Evolutionary conservation across 306 rosid species (phyloP), one percentile per base, ranked within the genome.

Genomic region (Rosa persica): DNA sequence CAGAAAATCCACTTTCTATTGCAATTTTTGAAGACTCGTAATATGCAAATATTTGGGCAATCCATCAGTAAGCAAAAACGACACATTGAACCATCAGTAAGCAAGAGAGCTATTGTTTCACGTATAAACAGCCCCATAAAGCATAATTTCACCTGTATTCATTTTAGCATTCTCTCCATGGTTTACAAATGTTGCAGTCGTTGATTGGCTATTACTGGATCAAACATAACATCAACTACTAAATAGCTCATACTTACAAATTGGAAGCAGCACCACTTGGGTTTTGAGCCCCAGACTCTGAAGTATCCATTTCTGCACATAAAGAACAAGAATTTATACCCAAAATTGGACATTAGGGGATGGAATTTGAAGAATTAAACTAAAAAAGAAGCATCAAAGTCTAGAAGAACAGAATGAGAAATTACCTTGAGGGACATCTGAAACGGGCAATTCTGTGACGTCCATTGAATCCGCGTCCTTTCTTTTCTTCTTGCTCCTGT

Each of bases 281-380:
- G 82, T 46, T 83, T 30, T 70, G 87, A 70, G 82, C 83, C 57
- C 72, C 89, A 62, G 90, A 71, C 77, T 88, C 94, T 3, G 93
- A 78, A 30, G 89, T 89, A 61, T 93, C 98, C 98, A 91, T 93
- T 30, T 88, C 94, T 91, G 78, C 79, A 74, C 38, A 74, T 34
- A 51, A 15, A 46, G 4, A 6, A 12, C 16, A 43, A 22, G 42
- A 46, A 49, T 67, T 39, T 4, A 40, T 36, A 66, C 60, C 2
- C 43, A 65, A 65, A 36, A 65, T 36, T 19, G 11, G 12, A 12
- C 20, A 48, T 16, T 15, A 11, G 34, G 5, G 1, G 6, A 4
- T 16, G 23, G 43, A 40, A 49, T 16, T 48, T 48, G 58, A 40
- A 12, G 65, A 49, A 49, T 12, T 12, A 47, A 16, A 64, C 5